Evolutionary conservation across 345 rosid genomes (phyloP).

Genomic region (Salix koriyanagi): DNA sequence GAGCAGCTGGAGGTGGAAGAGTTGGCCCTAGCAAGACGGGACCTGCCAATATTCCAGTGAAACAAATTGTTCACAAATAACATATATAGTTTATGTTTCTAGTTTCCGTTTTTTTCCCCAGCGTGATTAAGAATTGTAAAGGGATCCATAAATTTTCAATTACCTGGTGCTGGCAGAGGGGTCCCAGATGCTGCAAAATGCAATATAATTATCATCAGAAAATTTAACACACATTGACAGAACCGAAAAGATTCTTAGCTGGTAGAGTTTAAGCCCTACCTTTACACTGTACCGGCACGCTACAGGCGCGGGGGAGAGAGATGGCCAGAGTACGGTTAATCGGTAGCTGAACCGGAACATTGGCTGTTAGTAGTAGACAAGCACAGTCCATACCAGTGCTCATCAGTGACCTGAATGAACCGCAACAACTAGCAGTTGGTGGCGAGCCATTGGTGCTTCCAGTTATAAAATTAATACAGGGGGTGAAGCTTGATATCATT

Average conservation of each 20-base stretch:
- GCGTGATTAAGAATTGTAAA: neutral
- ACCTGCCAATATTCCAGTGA: constrained; percentile 40
- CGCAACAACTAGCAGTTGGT: constrained; percentile 65
- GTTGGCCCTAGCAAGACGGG: constrained; percentile 52
- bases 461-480: constrained; percentile 71
- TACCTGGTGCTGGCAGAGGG: constrained; percentile 91
- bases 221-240: neutral
- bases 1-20: constrained; percentile 41
- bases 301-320: constrained; percentile 67
- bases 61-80: neutral
- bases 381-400: constrained; percentile 54
- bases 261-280: constrained; percentile 28
- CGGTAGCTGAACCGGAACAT: constrained; percentile 65
- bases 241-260: neutral
- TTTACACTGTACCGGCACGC: constrained; percentile 70
- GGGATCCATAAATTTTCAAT: neutral
- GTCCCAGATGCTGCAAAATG: constrained; percentile 60
- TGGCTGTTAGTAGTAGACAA: constrained; percentile 68
- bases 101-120: neutral
- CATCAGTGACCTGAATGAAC: constrained; percentile 47
- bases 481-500: constrained; percentile 72
- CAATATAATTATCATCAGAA: neutral
- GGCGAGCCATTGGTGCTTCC: constrained; percentile 61
- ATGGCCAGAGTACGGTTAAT: constrained; percentile 59
- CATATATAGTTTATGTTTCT: neutral